These are phyloP conservation scores for Pneumocystis jirovecii DNA, from an alignment of 1,139 yeast species.

Conservation along the genomic window DNA sequence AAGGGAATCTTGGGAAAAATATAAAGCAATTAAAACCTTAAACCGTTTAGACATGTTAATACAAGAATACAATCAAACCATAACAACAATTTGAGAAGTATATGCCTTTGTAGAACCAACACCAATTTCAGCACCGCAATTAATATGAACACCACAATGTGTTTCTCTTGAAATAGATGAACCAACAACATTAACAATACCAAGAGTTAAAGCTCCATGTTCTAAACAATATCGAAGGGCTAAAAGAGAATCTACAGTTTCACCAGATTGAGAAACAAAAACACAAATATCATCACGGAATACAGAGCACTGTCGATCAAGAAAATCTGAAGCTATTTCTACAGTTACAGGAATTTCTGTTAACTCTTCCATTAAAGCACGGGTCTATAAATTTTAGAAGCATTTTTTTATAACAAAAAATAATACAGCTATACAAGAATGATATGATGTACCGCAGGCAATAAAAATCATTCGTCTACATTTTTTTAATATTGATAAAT, in stretches of 20 bases:
- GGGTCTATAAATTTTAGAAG: conserved; percentile 29
- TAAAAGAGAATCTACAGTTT: conserved; percentile 95
- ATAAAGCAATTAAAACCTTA: conserved; percentile 71
- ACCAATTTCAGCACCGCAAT: conserved; percentile 99
- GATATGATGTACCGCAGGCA: conserved; percentile 99
- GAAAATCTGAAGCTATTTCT: conserved; percentile 92
- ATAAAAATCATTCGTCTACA: conserved; percentile 94
- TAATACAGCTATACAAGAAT: conserved; percentile 72
- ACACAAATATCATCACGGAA: conserved; percentile 97
- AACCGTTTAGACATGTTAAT: not conserved
- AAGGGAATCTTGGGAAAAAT: conserved; percentile 79
- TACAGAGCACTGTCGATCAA: conserved; percentile 88
- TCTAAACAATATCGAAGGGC: conserved; percentile 93
- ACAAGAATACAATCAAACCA: conserved; percentile 27
- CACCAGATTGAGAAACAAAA: conserved; percentile 97
- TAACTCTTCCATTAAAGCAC: conserved; percentile 90
- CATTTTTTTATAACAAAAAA: not conserved
- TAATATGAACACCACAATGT: conserved; percentile 98
- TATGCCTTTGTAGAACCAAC: conserved; percentile 99
- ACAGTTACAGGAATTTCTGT: conserved; percentile 93
- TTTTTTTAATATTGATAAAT: conserved; percentile 78
- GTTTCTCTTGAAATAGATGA: conserved; percentile 91
- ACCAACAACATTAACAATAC: conserved; percentile 90
- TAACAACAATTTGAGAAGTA: conserved; percentile 93
- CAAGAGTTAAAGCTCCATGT: conserved; percentile 93